Conservation (phyloP, 2,329 filamentous ascomycete genomes). For the Pseudogymnoascus sp. region DNA sequence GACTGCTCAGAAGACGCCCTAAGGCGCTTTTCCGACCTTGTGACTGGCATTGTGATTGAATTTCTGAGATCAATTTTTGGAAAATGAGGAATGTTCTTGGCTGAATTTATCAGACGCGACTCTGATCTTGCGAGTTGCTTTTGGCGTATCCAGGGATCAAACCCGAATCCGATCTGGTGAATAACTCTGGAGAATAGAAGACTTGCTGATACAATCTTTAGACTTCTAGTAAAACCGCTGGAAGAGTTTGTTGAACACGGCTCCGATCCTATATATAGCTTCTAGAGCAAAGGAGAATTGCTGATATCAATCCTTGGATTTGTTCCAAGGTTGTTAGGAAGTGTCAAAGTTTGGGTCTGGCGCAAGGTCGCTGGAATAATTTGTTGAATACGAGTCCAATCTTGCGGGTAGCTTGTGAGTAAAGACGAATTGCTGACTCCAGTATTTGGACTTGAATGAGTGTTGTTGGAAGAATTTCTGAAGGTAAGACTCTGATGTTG, state of each 20-base stretch:
- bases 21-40: neutral
- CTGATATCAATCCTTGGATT: neutral
- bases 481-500: neutral
- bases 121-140: neutral
- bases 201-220: conserved; percentile 2
- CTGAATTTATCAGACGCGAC: neutral
- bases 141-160: neutral
- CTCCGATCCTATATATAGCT: neutral
- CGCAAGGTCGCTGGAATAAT: neutral
- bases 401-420: neutral
- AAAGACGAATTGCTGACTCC: neutral
- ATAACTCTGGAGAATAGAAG: neutral
- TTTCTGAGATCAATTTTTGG: neutral
- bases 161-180: neutral
- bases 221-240: neutral
- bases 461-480: neutral
- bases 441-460: neutral
- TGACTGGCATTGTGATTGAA: neutral
- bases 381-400: neutral
- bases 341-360: neutral
- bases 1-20: neutral
- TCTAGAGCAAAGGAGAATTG: neutral
- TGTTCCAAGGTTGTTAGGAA: neutral
- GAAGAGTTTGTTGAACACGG: neutral
- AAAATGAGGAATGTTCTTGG: neutral